Evolutionary conservation across 2,329 filamentous ascomycete genomes (phyloP).

Genomic region (Colletotrichum phormii): DNA sequence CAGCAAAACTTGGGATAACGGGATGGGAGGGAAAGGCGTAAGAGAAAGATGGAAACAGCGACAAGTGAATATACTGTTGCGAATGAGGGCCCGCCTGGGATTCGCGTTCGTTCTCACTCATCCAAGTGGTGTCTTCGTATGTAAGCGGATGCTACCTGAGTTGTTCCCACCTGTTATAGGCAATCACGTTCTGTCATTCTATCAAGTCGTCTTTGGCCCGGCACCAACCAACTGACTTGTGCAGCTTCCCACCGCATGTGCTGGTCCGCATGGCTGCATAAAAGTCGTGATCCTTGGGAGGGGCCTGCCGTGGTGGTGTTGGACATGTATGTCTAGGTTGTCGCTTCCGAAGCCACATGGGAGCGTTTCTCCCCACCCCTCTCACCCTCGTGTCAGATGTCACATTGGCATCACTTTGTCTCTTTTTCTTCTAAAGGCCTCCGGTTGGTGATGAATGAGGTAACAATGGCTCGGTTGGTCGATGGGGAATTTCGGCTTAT

Average conservation of each 20-base stretch:
- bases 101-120: no score
- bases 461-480: background rate
- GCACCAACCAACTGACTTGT: background rate
- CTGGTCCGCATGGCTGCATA: slow-evolving; percentile 19
- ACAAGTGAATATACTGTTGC: no score
- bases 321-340: background rate
- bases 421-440: background rate
- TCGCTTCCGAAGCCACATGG: background rate
- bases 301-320: background rate
- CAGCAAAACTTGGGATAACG: background rate
- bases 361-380: background rate
- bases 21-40: no score
- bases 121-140: background rate
- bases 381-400: slow-evolving; percentile 15
- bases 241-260: slow-evolving; percentile 17
- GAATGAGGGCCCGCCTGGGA: no score
- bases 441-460: background rate
- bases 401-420: background rate
- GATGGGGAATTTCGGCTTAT: background rate
- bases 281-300: slow-evolving; percentile 9
- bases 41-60: no score
- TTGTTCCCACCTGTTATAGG: slow-evolving; percentile 14
- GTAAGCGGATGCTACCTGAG: slow-evolving; percentile 13
- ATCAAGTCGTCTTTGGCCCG: slow-evolving; percentile 3
- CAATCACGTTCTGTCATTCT: slow-evolving; percentile 15